phyloP scores from a whole-genome alignment of 495 filamentous ascomycete genomes.

The Baudoinia panamericana region DNA sequence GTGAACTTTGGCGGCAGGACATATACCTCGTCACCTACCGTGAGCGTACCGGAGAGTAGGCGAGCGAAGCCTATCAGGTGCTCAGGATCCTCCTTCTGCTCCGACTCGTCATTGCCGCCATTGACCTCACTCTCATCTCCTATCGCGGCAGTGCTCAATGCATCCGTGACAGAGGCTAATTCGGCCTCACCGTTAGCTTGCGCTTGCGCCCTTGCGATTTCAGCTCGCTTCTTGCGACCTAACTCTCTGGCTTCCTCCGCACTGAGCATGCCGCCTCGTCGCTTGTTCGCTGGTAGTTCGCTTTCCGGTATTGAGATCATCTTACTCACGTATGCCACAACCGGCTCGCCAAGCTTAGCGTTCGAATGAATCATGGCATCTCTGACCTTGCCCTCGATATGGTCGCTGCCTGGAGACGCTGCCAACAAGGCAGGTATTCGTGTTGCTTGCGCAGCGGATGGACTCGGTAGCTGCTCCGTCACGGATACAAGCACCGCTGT shows the following conservation, averaged over 20 bases:
- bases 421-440: constrained; percentile 67
- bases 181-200: constrained; percentile 34
- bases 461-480: constrained; percentile 83
- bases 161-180: constrained; percentile 35
- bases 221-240: constrained; percentile 75
- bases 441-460: constrained; percentile 66
- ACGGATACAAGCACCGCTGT: constrained; percentile 86
- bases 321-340: constrained; percentile 94
- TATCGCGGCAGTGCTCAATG: constrained; percentile 40
- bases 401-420: constrained; percentile 61
- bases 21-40: constrained; percentile 81
- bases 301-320: constrained; percentile 92
- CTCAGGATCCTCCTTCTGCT: constrained; percentile 53
- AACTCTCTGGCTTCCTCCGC: constrained; percentile 82
- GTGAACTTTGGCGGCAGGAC: constrained; percentile 85
- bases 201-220: constrained; percentile 65
- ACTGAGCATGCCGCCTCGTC: constrained; percentile 56
- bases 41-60: constrained; percentile 79
- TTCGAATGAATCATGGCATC: constrained; percentile 74
- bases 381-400: constrained; percentile 53
- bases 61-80: constrained; percentile 90
- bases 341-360: constrained; percentile 51
- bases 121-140: constrained; percentile 32
- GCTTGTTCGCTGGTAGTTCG: constrained; percentile 70
- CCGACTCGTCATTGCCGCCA: constrained; percentile 18